phyloP scores from a whole-genome alignment of 495 filamentous ascomycete species.

The Neurospora pannonica region DNA sequence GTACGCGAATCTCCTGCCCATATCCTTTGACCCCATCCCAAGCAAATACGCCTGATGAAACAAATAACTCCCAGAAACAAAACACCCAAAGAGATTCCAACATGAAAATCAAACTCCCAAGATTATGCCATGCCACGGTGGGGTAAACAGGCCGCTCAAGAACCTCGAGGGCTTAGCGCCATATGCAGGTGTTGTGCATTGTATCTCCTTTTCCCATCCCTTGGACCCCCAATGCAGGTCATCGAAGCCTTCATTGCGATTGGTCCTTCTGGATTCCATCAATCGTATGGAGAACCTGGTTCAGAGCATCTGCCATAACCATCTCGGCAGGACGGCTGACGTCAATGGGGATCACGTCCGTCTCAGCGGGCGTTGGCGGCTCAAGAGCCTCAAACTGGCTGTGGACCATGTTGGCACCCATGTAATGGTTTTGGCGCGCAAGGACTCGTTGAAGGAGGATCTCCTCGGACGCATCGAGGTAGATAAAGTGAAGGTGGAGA shows the following conservation, averaged over 20 bases:
- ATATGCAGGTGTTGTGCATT: neutral
- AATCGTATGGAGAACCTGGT: constrained; percentile 38
- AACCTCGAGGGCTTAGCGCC: neutral
- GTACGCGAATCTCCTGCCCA: neutral
- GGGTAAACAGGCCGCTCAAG: neutral
- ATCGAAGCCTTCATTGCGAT: neutral
- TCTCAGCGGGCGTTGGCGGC: constrained; percentile 66
- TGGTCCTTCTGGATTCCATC: constrained; percentile 7
- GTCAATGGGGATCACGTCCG: constrained; percentile 76
- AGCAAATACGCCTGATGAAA: neutral
- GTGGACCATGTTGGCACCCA: constrained; percentile 96
- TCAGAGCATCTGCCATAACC: constrained; percentile 57
- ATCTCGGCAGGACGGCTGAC: constrained; percentile 55
- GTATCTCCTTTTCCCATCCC: neutral
- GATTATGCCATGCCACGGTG: neutral
- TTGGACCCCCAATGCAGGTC: neutral
- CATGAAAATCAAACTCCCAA: neutral
- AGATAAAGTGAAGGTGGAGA: constrained; percentile 86
- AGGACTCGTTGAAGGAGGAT: constrained; percentile 65
- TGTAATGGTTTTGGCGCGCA: constrained; percentile 75
- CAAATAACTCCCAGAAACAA: neutral
- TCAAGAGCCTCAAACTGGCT: constrained; percentile 83
- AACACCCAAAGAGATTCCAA: neutral
- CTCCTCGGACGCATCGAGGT: constrained; percentile 68
- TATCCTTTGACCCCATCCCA: neutral